A percentile compares a stretch with the other conserved stretches of the same genome.
These are phyloP conservation scores for Geranium incanum DNA, from an alignment of 441 rosid genomes.

Conservation along the genomic window DNA sequence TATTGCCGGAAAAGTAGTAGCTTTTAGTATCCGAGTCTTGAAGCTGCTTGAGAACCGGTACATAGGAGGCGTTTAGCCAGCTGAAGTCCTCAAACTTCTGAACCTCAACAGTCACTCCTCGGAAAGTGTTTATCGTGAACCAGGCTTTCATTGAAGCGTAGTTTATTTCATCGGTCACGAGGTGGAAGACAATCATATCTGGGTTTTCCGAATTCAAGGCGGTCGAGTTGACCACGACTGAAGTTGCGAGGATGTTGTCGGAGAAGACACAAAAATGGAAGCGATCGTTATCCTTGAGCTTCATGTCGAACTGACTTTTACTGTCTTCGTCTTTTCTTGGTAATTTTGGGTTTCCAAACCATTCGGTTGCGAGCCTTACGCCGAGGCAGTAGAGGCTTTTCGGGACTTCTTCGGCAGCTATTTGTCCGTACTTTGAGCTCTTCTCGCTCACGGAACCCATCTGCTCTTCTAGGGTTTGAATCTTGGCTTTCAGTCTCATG, in stretches of 20 bases:
- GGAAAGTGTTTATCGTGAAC: slow-evolving; percentile 61
- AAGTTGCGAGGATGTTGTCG: slow-evolving; percentile 75
- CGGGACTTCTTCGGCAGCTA: slow-evolving; percentile 96
- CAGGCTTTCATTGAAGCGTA: slow-evolving; percentile 86
- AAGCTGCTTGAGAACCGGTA: slow-evolving; percentile 93
- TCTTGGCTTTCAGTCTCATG: slow-evolving; percentile 82
- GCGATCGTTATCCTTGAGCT: slow-evolving; percentile 51
- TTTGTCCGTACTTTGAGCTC: slow-evolving; percentile 90
- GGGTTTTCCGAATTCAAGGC: slow-evolving; percentile 54
- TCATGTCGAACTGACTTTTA: slow-evolving; percentile 32
- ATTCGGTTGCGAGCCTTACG: slow-evolving; percentile 67
- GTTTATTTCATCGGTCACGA: slow-evolving; percentile 88
- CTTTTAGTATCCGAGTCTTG: slow-evolving; percentile 92
- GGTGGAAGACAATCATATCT: slow-evolving; percentile 68
- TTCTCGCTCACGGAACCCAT: slow-evolving; percentile 59
- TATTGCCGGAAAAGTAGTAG: slow-evolving; percentile 87
- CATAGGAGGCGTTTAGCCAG: slow-evolving; percentile 96
- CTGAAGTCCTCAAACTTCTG: slow-evolving; percentile 88
- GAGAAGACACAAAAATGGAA: slow-evolving; percentile 71
- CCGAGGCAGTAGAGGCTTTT: slow-evolving; percentile 95
- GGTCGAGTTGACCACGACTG: slow-evolving; percentile 75
- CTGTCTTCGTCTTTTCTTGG: slow-evolving; percentile 40
- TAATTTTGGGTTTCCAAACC: slow-evolving; percentile 57
- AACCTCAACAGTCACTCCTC: slow-evolving; percentile 82
- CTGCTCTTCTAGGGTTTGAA: slow-evolving; percentile 79